Evolutionary conservation across 495 filamentous ascomycete species (phyloP).

Genomic region (Aspergillus hancockii): DNA sequence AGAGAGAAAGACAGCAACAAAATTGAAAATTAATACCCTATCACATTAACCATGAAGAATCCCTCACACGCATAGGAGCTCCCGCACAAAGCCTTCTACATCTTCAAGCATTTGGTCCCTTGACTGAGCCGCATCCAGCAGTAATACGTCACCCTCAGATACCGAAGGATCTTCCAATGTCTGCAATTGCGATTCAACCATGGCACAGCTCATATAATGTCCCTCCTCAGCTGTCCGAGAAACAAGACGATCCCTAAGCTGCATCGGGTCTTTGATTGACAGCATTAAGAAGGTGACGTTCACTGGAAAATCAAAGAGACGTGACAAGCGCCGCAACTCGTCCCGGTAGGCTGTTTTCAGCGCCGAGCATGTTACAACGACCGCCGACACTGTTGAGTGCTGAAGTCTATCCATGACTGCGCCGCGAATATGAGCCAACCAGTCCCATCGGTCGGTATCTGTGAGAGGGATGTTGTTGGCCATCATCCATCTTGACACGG

Average conservation of each 20-base stretch:
- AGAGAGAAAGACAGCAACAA: not conserved
- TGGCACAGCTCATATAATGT: conserved; percentile 27
- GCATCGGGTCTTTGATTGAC: not conserved
- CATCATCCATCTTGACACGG: conserved; percentile 23
- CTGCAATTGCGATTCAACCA: conserved; percentile 30
- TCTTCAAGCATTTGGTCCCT: conserved; percentile 16
- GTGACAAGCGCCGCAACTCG: conserved; percentile 20
- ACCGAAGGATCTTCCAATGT: conserved; percentile 17
- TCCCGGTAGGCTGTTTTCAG: conserved; percentile 24
- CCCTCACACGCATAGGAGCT: conserved; percentile 9
- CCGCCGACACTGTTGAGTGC: conserved; percentile 6
- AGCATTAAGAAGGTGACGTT: conserved; percentile 25
- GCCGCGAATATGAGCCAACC: conserved; percentile 28
- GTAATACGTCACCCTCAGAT: conserved; percentile 21
- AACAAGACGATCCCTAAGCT: conserved; percentile 18
- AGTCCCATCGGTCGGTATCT: conserved; percentile 28
- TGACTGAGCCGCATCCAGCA: conserved; percentile 17
- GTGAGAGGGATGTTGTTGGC: conserved; percentile 20
- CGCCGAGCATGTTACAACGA: conserved; percentile 28
- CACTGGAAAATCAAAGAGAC: conserved; percentile 26
- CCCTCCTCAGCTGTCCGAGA: conserved; percentile 16
- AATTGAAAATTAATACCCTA: no score
- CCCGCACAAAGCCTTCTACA: conserved; percentile 14
- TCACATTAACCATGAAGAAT: no score
- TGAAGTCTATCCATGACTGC: conserved; percentile 28